Percentiles rank a stretch among this genome's conserved stretches.
Conservation (phyloP, 2,329 filamentous ascomycete genomes). For the Venturia nashicola region DNA sequence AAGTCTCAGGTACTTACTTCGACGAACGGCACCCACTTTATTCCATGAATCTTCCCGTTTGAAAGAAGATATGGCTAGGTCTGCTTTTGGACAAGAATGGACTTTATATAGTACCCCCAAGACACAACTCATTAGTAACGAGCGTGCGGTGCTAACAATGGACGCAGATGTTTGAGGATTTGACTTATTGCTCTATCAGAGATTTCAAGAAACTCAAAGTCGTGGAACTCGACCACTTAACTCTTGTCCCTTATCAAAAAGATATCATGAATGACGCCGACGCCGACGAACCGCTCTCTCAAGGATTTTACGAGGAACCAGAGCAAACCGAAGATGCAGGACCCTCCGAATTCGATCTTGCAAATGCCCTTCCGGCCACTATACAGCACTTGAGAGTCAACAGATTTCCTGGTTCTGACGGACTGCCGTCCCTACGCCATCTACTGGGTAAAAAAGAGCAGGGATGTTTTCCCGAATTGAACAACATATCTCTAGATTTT, state of each 20-base stretch:
- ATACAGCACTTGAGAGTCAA: neutral
- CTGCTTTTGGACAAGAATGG: neutral
- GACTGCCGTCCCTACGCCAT: neutral
- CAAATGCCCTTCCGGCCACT: neutral
- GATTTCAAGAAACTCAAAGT: neutral
- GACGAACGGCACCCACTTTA: neutral
- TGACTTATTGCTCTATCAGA: neutral
- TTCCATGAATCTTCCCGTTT: neutral
- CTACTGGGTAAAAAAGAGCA: neutral
- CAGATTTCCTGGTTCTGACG: neutral
- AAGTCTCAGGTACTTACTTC: neutral
- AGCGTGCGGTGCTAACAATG: neutral
- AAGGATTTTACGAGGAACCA: neutral
- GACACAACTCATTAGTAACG: neutral
- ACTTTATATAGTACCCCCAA: neutral
- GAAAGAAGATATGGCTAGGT: neutral
- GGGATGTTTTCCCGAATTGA: neutral
- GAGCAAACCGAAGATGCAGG: neutral
- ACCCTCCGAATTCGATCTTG: neutral
- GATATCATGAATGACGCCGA: neutral
- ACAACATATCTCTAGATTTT: neutral
- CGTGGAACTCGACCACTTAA: neutral
- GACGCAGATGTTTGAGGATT: neutral
- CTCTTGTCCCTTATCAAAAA: neutral
- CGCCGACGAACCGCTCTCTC: neutral